phyloP scores from a whole-genome alignment of 225 moss, liverwort and hornwort species.

The Pleurozium schreberi region DNA sequence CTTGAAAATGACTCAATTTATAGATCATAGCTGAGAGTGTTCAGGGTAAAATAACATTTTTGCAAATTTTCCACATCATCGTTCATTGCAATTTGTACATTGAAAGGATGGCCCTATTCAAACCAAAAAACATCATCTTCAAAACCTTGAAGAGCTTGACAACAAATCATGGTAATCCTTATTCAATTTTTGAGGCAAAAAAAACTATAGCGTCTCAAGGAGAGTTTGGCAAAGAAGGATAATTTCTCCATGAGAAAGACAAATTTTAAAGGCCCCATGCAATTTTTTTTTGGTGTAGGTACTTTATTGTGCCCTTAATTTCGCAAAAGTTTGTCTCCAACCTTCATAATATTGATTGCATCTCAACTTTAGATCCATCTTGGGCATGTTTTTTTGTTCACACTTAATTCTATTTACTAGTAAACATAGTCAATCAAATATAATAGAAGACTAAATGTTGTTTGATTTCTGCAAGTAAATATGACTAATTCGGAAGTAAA shows the following conservation, averaged over 20 bases:
- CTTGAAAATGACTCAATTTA: not conserved
- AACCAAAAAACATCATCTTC: too few species aligned
- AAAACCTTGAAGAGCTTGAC: not conserved
- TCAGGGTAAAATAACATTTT: not conserved
- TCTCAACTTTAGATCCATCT: not conserved
- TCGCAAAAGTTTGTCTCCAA: not conserved
- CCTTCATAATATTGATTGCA: not conserved
- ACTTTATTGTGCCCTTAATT: rapidly evolving
- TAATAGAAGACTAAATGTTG: not conserved
- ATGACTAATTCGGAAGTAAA: not conserved
- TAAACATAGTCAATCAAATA: not conserved
- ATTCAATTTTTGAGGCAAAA: too few species aligned
- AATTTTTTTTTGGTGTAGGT: not conserved
- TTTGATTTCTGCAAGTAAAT: not conserved
- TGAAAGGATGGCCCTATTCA: too few species aligned
- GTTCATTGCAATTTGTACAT: not conserved
- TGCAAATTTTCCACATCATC: too few species aligned
- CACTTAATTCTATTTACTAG: not conserved
- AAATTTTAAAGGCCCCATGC: not conserved
- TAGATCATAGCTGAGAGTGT: not conserved
- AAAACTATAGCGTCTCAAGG: too few species aligned
- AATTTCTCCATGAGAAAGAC: not conserved
- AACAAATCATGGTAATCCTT: rapidly evolving
- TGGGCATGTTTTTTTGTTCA: not conserved
- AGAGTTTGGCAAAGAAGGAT: not conserved